Percentiles rank a stretch among this genome's conserved stretches.
These are phyloP conservation scores for Talaromyces sp. DNA, from an alignment of 2,329 filamentous ascomycete genomes.

Conservation along the genomic window DNA sequence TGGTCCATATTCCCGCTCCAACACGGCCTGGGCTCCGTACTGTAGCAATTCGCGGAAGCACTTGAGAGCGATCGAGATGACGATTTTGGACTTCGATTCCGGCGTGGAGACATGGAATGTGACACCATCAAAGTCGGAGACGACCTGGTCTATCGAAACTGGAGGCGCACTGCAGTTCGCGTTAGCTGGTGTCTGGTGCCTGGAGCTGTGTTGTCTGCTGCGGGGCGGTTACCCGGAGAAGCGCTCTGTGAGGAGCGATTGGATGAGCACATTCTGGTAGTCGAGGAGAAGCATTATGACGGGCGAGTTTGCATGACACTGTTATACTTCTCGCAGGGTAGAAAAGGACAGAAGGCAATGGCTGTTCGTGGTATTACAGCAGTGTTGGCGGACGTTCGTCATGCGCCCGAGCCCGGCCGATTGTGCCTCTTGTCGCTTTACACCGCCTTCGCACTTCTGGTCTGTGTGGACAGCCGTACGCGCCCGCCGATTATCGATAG, in stretches of 20 bases:
- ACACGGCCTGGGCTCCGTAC: constrained; percentile 86
- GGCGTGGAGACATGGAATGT: constrained; percentile 98
- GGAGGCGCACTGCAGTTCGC: constrained; percentile 63
- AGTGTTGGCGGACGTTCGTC: constrained; percentile 7
- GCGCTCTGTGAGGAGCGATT: constrained; percentile 89
- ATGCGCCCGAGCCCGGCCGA: constrained; percentile 4
- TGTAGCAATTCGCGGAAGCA: constrained; percentile 89
- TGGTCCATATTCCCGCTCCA: constrained; percentile 88
- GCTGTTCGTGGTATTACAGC: background rate
- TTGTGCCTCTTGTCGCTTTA: background rate
- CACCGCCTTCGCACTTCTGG: constrained; percentile 18
- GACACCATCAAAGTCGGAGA: constrained; percentile 98
- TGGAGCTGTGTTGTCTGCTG: constrained; percentile 20
- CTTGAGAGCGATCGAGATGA: constrained; percentile 89
- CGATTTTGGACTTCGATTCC: constrained; percentile 86
- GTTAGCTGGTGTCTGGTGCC: constrained; percentile 35
- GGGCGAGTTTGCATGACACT: constrained; percentile 13
- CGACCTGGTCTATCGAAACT: constrained; percentile 90
- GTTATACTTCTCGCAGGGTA: background rate
- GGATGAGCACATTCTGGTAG: constrained; percentile 97
- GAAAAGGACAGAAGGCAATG: constrained; percentile 1
- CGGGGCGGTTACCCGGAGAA: constrained; percentile 66
- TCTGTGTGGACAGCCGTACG: constrained; percentile 29
- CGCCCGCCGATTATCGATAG: constrained; percentile 30
- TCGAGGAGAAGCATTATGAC: constrained; percentile 80